Evolutionary conservation across 257 asterid genomes (phyloP).

Genomic region (Lithospermum erythrorhizon): DNA sequence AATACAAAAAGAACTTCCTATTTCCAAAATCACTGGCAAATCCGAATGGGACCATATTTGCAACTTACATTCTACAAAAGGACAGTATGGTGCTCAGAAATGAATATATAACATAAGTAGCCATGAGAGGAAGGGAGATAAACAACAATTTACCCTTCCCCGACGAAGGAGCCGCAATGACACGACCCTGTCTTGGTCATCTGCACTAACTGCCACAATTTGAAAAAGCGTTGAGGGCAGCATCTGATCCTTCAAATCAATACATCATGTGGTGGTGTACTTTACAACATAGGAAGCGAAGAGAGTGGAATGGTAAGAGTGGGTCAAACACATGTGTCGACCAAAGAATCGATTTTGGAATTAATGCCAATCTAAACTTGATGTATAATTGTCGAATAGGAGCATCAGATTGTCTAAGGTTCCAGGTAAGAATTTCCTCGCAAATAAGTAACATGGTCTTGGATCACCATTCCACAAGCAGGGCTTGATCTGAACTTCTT

Average conservation of each 20-base stretch:
- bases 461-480: constrained; percentile 86
- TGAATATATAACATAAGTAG: background rate
- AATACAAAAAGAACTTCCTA: background rate
- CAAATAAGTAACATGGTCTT: constrained; percentile 78
- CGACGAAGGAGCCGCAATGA: constrained; percentile 6
- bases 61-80: background rate
- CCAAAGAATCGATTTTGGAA: constrained; percentile 45
- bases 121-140: background rate
- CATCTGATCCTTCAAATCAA: constrained; percentile 8
- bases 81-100: no score
- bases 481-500: constrained; percentile 36
- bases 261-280: constrained; percentile 15
- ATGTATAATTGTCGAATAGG: constrained; percentile 68
- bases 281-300: constrained; percentile 27
- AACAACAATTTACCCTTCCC: constrained; percentile 8
- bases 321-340: constrained; percentile 34
- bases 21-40: background rate
- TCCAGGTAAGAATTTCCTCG: constrained; percentile 82
- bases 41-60: background rate
- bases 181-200: constrained; percentile 4
- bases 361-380: constrained; percentile 33
- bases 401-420: constrained; percentile 51
- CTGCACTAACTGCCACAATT: constrained; percentile 12
- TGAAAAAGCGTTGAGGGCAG: constrained; percentile 5
- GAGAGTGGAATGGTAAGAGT: constrained; percentile 28